Evolutionary conservation across 805 yeast genomes (phyloP).

Genomic region (Maudiozyma serrabonitensis): DNA sequence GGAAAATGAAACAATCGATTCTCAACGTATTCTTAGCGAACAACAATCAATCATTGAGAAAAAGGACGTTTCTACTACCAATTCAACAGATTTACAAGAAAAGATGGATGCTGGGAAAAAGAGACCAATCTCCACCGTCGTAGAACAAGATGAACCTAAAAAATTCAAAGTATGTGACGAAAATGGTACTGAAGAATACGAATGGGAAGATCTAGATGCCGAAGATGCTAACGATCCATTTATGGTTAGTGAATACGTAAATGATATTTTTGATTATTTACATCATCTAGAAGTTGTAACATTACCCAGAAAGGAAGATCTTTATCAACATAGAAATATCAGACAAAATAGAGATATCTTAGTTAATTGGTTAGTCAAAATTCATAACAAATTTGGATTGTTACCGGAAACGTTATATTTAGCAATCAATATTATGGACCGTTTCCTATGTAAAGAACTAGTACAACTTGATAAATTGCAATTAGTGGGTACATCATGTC

Average conservation of each 20-base stretch:
- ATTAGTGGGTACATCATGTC: slow-evolving; percentile 74
- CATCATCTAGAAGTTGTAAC: slow-evolving; percentile 64
- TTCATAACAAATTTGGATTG: slow-evolving; percentile 73
- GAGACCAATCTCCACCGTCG: slow-evolving; percentile 29
- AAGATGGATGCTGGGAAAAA: slow-evolving; percentile 21
- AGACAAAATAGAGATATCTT: slow-evolving; percentile 55
- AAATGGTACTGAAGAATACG: slow-evolving; percentile 30
- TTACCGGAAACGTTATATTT: slow-evolving; percentile 80
- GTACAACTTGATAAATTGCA: slow-evolving; percentile 78
- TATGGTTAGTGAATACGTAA: slow-evolving; percentile 90
- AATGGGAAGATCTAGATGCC: slow-evolving; percentile 70
- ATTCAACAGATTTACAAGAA: slow-evolving; percentile 2
- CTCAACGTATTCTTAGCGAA: not conserved
- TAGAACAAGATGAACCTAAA: slow-evolving; percentile 27
- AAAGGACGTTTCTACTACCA: not conserved
- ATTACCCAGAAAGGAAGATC: slow-evolving; percentile 42
- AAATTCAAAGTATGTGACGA: slow-evolving; percentile 27
- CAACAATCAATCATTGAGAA: not conserved
- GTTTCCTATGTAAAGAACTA: slow-evolving; percentile 68
- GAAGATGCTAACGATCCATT: slow-evolving; percentile 74
- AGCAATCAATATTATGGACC: slow-evolving; percentile 79
- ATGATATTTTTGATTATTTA: slow-evolving; percentile 74
- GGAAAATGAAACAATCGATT: slow-evolving; percentile 5
- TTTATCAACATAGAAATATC: slow-evolving; percentile 35
- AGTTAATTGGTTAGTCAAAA: slow-evolving; percentile 91